Evolutionary conservation across 2,329 filamentous ascomycete genomes (phyloP).

Genomic region (Fusarium sp.): DNA sequence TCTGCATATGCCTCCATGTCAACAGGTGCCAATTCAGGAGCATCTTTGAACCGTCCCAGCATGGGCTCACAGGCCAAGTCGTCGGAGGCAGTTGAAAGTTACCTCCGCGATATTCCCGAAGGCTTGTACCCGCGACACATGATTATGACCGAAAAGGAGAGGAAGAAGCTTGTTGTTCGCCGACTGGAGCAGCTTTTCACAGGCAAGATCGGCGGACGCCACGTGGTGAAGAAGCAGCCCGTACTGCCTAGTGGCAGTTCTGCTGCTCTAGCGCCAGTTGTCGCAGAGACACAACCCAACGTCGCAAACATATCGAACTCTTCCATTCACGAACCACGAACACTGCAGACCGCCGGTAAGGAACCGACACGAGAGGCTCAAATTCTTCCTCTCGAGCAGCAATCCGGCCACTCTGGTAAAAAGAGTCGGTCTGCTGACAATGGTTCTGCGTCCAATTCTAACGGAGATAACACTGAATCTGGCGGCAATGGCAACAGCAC

Average conservation of each 20-base stretch:
- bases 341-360: slow-evolving; percentile 5
- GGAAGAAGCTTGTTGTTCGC: slow-evolving; percentile 80
- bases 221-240: slow-evolving; percentile 45
- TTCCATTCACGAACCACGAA: slow-evolving; percentile 52
- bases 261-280: slow-evolving; percentile 22
- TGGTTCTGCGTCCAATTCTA: slow-evolving; percentile 58
- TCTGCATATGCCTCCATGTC: slow-evolving; percentile 79
- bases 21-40: slow-evolving; percentile 57
- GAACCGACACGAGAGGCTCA: slow-evolving; percentile 60
- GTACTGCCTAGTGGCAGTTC: slow-evolving; percentile 24
- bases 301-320: slow-evolving; percentile 3
- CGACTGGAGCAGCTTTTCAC: slow-evolving; percentile 85
- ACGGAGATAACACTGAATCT: slow-evolving; percentile 60
- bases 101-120: slow-evolving; percentile 77
- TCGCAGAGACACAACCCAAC: slow-evolving; percentile 45
- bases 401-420: slow-evolving; percentile 47
- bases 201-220: slow-evolving; percentile 67
- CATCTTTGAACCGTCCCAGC: slow-evolving; percentile 52
- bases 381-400: slow-evolving; percentile 54
- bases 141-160: slow-evolving; percentile 76
- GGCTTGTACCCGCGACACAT: slow-evolving; percentile 72
- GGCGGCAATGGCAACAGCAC: slow-evolving; percentile 52
- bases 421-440: slow-evolving; percentile 57
- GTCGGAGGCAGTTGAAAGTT: slow-evolving; percentile 71
- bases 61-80: slow-evolving; percentile 53